Evolutionary conservation across 2,329 filamentous ascomycete genomes (phyloP), one percentile per base, ranked within the genome.

Genomic region (Blastomyces gilchristii): DNA sequence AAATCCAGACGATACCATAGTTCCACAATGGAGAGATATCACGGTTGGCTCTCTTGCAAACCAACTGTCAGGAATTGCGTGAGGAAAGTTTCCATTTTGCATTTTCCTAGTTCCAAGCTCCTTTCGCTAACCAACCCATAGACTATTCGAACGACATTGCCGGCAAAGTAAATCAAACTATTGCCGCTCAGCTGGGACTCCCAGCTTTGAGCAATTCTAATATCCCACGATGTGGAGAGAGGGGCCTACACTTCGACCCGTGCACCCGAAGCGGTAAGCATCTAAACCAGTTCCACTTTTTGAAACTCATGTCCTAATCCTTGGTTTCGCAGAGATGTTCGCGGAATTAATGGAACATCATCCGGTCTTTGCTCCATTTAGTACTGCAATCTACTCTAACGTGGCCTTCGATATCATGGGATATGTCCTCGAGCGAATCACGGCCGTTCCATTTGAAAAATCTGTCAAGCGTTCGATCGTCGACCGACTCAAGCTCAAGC

Each of bases 381-480:
- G 68, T 2, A 76, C 75, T 0, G 75, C 76, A 0, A 67, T 70
- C 0, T 79, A 78, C 43, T 77, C 76, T 0, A 76, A 78, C 52
- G 68, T 75, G 18, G 75, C 71, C 2, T 78, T 73, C 62, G 71
- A 73, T 3, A 69, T 78, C n/a, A 69, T 78, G 0, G 68, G 70
- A 11, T 74, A 74, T 58, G 72, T 75, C 0, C 65, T 78, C 0
- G 75, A 78, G 64, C 66, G 68, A 12, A 73, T 75, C 57, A 62
- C 53, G 3, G 72, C 73, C 2, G 72, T 71, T 57, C 37, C 68
- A 2, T 77, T 76, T 65, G 66, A 70, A 45, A 49, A 68, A 1
- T 66, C 73, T 5, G 65, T 77, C 37, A 63, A 70, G n/a, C 69
- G 74, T 2, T 67, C 65, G 1, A 66, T 78, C 2, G 63, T 76